Evolutionary conservation across 805 yeast genomes (phyloP), one percentile per base, ranked within the genome.

Genomic region (Saccharomyces mikatae): DNA sequence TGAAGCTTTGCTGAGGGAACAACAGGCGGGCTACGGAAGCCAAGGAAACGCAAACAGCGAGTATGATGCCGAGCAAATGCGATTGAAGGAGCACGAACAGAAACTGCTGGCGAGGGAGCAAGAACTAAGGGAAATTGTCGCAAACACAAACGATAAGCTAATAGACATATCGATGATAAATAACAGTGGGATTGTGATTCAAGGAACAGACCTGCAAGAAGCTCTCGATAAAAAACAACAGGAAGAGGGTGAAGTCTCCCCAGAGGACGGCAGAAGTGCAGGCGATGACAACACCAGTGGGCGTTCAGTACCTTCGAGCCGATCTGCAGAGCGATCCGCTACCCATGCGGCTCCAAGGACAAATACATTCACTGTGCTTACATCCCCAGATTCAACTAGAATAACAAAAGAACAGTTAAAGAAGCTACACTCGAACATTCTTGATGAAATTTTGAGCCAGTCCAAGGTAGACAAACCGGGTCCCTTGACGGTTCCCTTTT

Each of bases 81-180:
- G 44, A 17, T 36, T 36, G 44, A 59, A 56, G 46, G 62, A 62
- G 36, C 63, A 62, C 31, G 71, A 68, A 47, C 62, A 62, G 41
- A 58, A 58, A 47, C 51, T 59, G 21, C 57, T 60, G 22, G 62
- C 58, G 1, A 57, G 71, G 30, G 71, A 67, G 26, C 59, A 62
- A 27, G 64, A 66, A 49, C 56, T 69, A 46, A 60, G 63, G 29
- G 65, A 65, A 24, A 68, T 69, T 50, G 73, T 69, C 10, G 58
- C 66, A 11, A 63, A 55, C 47, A 67, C 71, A 22, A 69, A 68
- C 44, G 73, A 68, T 53, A 67, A 64, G 49, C 58, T 67, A 28
- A 67, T 69, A 28, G 73, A 69, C 52, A 69, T 69, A n/a, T 68
- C 71, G 2, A 67, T 69, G 73, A 63, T 69, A 26, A 66, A 64